phyloP scores from a whole-genome alignment of 2,329 filamentous ascomycete species.

The Calonectria honghensis region DNA sequence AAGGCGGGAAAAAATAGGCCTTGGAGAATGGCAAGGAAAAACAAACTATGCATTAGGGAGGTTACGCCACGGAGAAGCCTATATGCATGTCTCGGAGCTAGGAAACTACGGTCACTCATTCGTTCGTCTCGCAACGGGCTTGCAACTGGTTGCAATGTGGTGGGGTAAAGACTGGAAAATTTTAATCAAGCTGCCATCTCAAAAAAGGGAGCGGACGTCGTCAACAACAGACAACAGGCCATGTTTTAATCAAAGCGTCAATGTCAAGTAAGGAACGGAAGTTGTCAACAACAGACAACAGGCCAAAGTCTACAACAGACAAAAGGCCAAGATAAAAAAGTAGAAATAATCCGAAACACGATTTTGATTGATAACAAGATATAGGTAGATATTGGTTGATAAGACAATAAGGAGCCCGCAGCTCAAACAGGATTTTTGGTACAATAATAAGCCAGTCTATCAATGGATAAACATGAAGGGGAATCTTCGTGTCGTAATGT shows the following conservation, averaged over 20 bases:
- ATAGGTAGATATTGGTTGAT: neutral
- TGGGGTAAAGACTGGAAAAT: conserved; percentile 28
- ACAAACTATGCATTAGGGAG: neutral
- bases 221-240: conserved; percentile 12
- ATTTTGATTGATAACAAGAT: too few relatives aligned
- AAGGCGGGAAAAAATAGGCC: neutral
- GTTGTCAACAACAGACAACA: conserved; percentile 11
- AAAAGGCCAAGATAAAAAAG: conserved; percentile 3
- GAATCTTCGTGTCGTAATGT: neutral
- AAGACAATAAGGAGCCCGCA: conserved; percentile 18
- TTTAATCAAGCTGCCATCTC: conserved; percentile 10
- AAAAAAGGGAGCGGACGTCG: conserved; percentile 26
- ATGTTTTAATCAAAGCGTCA: neutral
- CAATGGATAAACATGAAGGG: conserved; percentile 18
- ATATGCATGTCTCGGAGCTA: neutral
- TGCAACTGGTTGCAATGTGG: neutral
- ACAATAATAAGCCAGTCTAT: conserved; percentile 4
- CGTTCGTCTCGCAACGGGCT: neutral
- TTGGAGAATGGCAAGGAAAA: neutral
- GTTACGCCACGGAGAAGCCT: neutral
- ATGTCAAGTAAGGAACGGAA: conserved; percentile 16
- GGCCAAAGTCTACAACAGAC: neutral
- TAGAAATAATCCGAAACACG: neutral
- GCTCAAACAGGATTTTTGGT: conserved; percentile 12
- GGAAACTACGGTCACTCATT: neutral